Evolutionary conservation across 2,329 filamentous ascomycete genomes (phyloP), one percentile per base, ranked within the genome.

Genomic region (Epichloe coenophiala): DNA sequence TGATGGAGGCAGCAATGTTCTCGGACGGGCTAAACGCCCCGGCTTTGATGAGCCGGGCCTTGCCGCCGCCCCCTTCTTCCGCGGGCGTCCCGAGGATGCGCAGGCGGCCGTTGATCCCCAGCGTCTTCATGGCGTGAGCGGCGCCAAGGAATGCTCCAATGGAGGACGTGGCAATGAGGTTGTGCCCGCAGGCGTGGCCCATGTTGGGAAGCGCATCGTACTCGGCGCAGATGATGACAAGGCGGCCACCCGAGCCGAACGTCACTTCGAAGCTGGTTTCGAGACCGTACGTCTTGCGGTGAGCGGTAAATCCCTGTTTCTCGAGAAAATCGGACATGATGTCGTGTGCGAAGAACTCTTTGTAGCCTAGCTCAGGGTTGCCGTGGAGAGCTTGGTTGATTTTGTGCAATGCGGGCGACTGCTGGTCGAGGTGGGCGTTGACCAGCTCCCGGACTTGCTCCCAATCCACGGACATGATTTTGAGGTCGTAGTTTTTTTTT

Each of bases 161-260:
- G 1, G 65, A 63, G n/a, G 65, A 59, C 0, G 66, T 67, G 11
- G 69, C 65, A 50, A 72, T 71, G 17, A 72, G 60, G 56, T 72
- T 72, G 59, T 72, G 70, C 1, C 70, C 70, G 56, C 70, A 72
- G 3, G 66, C 68, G 39, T 72, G 69, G n/a, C 69, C 69, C 21
- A 72, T 70, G 11, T 59, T 63, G 0, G 69, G 69, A 0, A 73
- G 64, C 1, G 72, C 72, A 54, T 75, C 72, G 53, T 74, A 74
- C 58, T 68, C 66, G 33, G 60, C 61, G 47, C 61, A 63, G 56
- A 65, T 62, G n/a, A 64, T 57, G 44, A 68, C 60, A 1, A 65
- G 53, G 15, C 58, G 54, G 51, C 62, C 63, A 27, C 59, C 63
- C 8, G 56, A 54, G 27, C 62, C 63, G 41, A 51, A 49, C 6